A percentile compares a stretch with the other conserved stretches of the same genome.
phyloP scores from a whole-genome alignment of 805 yeast species.

The Osmozyma mogii region DNA sequence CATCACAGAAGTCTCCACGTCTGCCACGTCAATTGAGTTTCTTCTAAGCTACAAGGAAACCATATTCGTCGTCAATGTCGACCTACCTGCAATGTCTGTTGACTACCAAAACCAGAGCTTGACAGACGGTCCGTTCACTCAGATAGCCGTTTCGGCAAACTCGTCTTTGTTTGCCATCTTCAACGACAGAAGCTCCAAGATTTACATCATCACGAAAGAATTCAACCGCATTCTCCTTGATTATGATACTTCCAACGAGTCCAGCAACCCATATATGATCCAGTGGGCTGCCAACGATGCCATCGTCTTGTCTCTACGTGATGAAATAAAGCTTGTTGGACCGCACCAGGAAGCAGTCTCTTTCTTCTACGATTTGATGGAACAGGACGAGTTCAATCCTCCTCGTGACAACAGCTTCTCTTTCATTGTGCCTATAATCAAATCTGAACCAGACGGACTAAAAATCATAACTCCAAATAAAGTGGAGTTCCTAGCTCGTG shows the following conservation, averaged over 20 bases:
- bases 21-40: conserved; percentile 11
- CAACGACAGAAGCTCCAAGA: conserved; percentile 26
- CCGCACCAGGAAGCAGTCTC: conserved; percentile 55
- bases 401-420: conserved; percentile 12
- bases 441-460: conserved; percentile 65
- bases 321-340: conserved; percentile 62
- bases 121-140: conserved; percentile 43
- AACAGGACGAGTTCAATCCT: conserved; percentile 19
- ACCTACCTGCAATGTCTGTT: conserved; percentile 13
- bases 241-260: conserved; percentile 35
- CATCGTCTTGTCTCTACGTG: conserved; percentile 52
- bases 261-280: conserved; percentile 36
- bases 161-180: conserved; percentile 46
- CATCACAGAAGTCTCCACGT: conserved; percentile 9
- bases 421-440: conserved; percentile 29
- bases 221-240: conserved; percentile 38
- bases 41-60: conserved; percentile 22
- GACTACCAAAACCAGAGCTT: conserved; percentile 30
- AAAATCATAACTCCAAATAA: conserved; percentile 51
- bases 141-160: conserved; percentile 43
- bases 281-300: conserved; percentile 89
- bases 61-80: conserved; percentile 18
- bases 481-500: conserved; percentile 58
- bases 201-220: conserved; percentile 44
- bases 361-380: conserved; percentile 38